Percentiles rank a stretch among this genome's conserved stretches.
phyloP scores from a whole-genome alignment of 148 eudicot genomes.

The Vaccinium vitisidaea region DNA sequence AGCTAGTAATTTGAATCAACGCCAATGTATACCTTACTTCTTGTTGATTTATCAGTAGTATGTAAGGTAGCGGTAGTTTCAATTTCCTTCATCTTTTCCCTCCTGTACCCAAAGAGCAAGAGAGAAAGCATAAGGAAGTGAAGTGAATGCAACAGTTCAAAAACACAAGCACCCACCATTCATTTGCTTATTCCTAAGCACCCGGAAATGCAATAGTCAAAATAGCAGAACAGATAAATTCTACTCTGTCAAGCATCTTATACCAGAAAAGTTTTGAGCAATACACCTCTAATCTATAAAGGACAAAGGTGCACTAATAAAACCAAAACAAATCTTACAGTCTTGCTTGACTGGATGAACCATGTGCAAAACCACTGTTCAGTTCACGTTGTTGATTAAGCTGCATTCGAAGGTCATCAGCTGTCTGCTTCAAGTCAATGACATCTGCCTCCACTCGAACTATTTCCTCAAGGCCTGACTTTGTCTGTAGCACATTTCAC shows the following conservation, averaged over 20 bases:
- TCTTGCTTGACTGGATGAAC: conserved; percentile 31
- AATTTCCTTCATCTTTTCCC: conserved; percentile 38
- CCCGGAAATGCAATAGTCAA: neutral
- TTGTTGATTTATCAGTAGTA: conserved; percentile 34
- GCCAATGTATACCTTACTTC: conserved; percentile 38
- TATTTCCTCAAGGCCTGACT: conserved; percentile 57
- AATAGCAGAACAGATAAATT: neutral
- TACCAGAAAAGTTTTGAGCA: neutral
- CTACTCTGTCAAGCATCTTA: conserved; percentile 12
- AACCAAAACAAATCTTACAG: conserved; percentile 35
- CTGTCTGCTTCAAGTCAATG: conserved; percentile 56
- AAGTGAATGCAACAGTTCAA: neutral
- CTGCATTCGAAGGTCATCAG: conserved; percentile 60
- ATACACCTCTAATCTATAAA: neutral
- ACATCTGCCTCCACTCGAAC: conserved; percentile 53
- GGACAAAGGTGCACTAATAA: conserved; percentile 1
- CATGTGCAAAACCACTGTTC: conserved; percentile 35
- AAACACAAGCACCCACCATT: neutral
- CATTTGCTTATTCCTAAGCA: neutral
- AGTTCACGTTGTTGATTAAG: conserved; percentile 54
- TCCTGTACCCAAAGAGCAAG: conserved; percentile 37
- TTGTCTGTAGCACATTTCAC: conserved; percentile 34
- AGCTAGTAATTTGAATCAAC: conserved; percentile 8
- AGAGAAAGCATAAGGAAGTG: conserved; percentile 5
- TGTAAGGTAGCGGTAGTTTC: conserved; percentile 26